These are phyloP conservation scores for Fraxinus quadrangulata DNA, from an alignment of 257 asterid species.

Conservation along the genomic window DNA sequence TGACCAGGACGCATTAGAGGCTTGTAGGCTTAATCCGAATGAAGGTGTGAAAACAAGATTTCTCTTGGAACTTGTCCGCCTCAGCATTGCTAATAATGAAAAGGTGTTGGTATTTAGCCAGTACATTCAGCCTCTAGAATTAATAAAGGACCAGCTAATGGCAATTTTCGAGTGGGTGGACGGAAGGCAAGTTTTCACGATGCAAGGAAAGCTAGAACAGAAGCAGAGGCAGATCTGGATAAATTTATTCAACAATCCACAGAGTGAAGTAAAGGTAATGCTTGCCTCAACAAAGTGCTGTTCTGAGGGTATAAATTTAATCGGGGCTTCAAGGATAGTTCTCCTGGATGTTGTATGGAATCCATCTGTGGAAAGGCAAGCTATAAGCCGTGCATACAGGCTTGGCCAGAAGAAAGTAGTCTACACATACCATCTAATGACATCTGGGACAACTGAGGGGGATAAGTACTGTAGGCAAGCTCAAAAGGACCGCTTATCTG, in stretches of 20 bases:
- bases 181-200: slow-evolving; percentile 35
- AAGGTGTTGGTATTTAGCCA: slow-evolving; percentile 60
- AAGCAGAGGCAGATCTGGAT: slow-evolving; percentile 40
- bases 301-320: slow-evolving; percentile 55
- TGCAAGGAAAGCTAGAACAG: slow-evolving; percentile 36
- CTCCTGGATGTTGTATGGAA: slow-evolving; percentile 57
- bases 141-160: slow-evolving; percentile 38
- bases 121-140: slow-evolving; percentile 42
- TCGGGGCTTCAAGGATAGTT: slow-evolving; percentile 56
- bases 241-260: slow-evolving; percentile 33
- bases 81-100: slow-evolving; percentile 38
- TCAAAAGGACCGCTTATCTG: slow-evolving; percentile 54
- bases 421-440: slow-evolving; percentile 48
- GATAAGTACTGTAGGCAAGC: slow-evolving; percentile 51
- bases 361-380: slow-evolving; percentile 57
- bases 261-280: slow-evolving; percentile 39
- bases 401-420: slow-evolving; percentile 54
- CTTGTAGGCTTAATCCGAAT: slow-evolving; percentile 35
- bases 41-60: slow-evolving; percentile 55
- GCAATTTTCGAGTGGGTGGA: slow-evolving; percentile 39
- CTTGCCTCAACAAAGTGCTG: slow-evolving; percentile 56
- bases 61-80: slow-evolving; percentile 47
- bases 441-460: slow-evolving; percentile 45
- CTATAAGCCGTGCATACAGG: slow-evolving; percentile 48
- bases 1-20: slow-evolving; percentile 28